Evolutionary conservation across 1,139 yeast genomes (phyloP).

Genomic region (Lodderomyces theae): DNA sequence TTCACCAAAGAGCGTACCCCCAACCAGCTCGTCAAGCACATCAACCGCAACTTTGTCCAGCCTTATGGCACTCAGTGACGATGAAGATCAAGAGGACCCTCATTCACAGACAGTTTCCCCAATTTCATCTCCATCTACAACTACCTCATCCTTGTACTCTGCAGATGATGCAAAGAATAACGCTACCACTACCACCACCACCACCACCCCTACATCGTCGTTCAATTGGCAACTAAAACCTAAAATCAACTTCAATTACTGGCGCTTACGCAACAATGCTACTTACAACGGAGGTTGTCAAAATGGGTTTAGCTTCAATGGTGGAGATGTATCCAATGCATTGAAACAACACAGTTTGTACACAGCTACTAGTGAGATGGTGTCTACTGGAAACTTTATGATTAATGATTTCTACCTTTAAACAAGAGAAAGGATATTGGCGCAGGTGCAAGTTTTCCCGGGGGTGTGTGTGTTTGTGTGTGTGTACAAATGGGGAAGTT

Average conservation of each 20-base stretch:
- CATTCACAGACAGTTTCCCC: slow-evolving; percentile 14
- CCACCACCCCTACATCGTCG: slow-evolving; percentile 24
- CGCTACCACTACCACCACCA: slow-evolving; percentile 9
- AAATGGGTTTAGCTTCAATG: background rate
- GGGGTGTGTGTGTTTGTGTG: too few species aligned
- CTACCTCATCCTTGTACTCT: slow-evolving; percentile 17
- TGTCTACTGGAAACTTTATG: slow-evolving; percentile 48
- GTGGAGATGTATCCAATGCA: slow-evolving; percentile 20
- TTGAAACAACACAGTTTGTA: slow-evolving; percentile 46
- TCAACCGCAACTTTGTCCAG: background rate
- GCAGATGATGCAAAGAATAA: slow-evolving; percentile 26
- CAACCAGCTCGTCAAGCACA: background rate
- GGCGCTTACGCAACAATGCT: background rate
- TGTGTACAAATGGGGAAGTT: too few species aligned
- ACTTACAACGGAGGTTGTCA: slow-evolving; percentile 3
- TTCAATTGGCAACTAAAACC: slow-evolving; percentile 4
- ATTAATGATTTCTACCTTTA: slow-evolving; percentile 49
- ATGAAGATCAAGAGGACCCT: slow-evolving; percentile 11
- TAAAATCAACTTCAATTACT: background rate
- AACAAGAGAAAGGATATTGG: background rate
- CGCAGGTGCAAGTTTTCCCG: background rate
- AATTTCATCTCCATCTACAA: slow-evolving; percentile 15
- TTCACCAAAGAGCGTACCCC: background rate
- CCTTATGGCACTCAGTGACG: background rate
- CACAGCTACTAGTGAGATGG: slow-evolving; percentile 56